Base-by-base conservation (phyloP, 2,329 filamentous ascomycete genomes). In the Aspergillus sp. region DNA sequence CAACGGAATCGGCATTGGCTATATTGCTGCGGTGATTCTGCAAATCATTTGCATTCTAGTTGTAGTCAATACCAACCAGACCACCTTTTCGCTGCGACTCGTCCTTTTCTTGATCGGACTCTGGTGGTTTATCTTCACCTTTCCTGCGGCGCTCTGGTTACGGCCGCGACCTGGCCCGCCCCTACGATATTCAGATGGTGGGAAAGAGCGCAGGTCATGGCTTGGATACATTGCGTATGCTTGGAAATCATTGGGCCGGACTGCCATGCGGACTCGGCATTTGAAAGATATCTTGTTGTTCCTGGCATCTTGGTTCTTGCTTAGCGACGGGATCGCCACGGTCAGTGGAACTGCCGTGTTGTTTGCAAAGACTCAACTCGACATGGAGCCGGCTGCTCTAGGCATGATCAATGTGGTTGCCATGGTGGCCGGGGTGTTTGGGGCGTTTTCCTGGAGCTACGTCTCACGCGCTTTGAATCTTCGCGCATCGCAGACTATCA, bases 361-460 rank as follows among this genome's bases (percentile, higher is more conserved):
- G 9, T 99, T 96, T 68, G 94, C 93, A 38, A 97, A 97, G 74
- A 97, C 93, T 0, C 85, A 91, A 57, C 78, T 99, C 9, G 84
- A 88, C 58, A 99, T 99, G 94, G 82, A 86, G 53, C 86, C 92
- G 1, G 90, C 90, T 71, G 89, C 89, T 2, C 75, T 99, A 20
- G 94, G 90, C 5, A 79, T 97, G 68, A 96, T 99, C 70, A 96
- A 92, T 64, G 90, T 97, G 49, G 92, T 96, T 60, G 89, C 88
- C 33, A 97, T 93, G 11, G 73, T 88, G 40, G 85, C 85, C 5
- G 94, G 94, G 24, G 88, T 97, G 10, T 73, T 89, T 8, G 94
- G 94, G 16, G 94, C 94, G 0, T 93, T 97, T 65, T 85, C 86
- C 33, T 99, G 94, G 94, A 85, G 89, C 9, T 86, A 82, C 62